Evolutionary conservation across 306 rosid species (phyloP).

Genomic region (Rosa multiflora): DNA sequence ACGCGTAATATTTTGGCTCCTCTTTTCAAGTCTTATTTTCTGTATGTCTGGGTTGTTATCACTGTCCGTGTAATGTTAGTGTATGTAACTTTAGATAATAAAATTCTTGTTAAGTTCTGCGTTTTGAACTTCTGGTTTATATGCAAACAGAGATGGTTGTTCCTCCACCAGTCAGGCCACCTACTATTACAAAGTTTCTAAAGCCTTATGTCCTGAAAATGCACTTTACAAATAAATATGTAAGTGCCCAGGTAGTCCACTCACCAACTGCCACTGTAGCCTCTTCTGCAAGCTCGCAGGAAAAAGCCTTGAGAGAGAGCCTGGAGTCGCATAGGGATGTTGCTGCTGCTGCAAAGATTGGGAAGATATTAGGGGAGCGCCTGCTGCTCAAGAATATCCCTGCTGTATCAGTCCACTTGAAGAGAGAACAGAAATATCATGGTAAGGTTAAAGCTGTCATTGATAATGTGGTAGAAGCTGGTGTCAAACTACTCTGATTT

Average conservation of each 20-base stretch:
- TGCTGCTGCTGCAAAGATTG: conserved; percentile 91
- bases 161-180: conserved; percentile 69
- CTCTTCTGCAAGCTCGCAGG: conserved; percentile 77
- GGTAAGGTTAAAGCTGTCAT: conserved; percentile 87
- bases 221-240: conserved; percentile 84
- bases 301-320: conserved; percentile 59
- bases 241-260: conserved; percentile 78
- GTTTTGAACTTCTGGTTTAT: neutral
- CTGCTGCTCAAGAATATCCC: conserved; percentile 69
- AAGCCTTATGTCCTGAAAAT: conserved; percentile 88
- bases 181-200: conserved; percentile 53
- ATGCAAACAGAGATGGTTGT: conserved; percentile 59
- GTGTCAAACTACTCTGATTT: conserved; percentile 63
- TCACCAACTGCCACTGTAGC: conserved; percentile 84
- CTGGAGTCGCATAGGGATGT: conserved; percentile 68
- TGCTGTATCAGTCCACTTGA: conserved; percentile 72
- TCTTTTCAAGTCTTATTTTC: too few species aligned
- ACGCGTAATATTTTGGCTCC: neutral
- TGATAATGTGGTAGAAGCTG: conserved; percentile 71
- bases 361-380: conserved; percentile 79
- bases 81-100: neutral
- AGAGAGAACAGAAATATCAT: conserved; percentile 90
- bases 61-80: neutral
- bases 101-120: neutral
- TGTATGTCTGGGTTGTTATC: neutral